Base-by-base conservation (phyloP, 108 stramenopile genomes). In the Conticribra guillardii region DNA sequence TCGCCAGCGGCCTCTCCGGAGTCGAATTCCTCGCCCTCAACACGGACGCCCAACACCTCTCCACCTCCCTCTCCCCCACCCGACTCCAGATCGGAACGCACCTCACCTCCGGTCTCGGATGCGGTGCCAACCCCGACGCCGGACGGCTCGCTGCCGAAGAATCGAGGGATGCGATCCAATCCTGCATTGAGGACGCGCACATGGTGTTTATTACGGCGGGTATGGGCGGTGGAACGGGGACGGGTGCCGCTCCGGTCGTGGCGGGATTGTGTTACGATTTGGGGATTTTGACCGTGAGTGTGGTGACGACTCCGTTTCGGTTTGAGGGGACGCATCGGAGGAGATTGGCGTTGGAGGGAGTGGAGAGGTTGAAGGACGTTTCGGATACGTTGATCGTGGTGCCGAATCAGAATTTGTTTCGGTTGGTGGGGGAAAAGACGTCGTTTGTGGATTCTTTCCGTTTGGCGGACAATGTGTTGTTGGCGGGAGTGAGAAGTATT, bases 361-460 rank as follows among this genome's bases (percentile, higher is more conserved):
- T 88, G 49, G 81, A 80, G 34, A 48, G 74, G 45, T 74, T 90
- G 21, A 65, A 73, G 60, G 57, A 70, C 50, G 80, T 80, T 3
- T 89, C 90, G 50, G 93, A 94, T 73, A 94, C 93, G 8, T 57
- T 94, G 24, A 94, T 94, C 71, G 80, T 90, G 29, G 88, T 94
- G 27, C 84, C 88, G 24, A 94, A 94, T 75, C 88, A 94, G 75
- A 89, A 90, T 74, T 66, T 94, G 18, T 82, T 94, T 30, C 67
- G 77, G 55, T 74, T 91, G 53, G 85, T 88, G 33, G 82, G 74
- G 1, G 79, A 76, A 46, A 82, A 89, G 61, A 92, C 90, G 5
- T 82, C 86, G 21, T 80, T 94, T 63, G 85, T 89, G 63, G 73
- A 82, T 44, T 87, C 90, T 5, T 93, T 90, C 75, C 63, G 67